Conservation (phyloP, 352 stramenopile species). For the Globisporangium megalacanthum region DNA sequence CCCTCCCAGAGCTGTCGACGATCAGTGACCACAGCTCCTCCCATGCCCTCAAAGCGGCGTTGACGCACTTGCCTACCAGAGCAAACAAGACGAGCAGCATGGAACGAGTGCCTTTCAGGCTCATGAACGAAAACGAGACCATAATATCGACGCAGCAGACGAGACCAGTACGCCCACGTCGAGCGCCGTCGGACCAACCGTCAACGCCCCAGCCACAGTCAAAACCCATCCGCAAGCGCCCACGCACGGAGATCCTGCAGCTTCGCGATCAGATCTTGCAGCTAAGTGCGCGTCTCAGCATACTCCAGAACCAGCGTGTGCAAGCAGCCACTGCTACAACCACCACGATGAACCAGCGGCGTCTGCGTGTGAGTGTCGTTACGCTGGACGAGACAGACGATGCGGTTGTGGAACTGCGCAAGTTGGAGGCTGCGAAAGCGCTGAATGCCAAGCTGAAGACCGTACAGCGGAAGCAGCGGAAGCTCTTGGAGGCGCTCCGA, state of each 20-base stretch:
- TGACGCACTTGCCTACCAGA: no score
- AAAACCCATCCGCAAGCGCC: neutral
- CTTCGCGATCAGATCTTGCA: conserved; percentile 6
- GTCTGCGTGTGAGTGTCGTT: neutral
- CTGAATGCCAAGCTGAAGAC: conserved; percentile 36
- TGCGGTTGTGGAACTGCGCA: conserved; percentile 31
- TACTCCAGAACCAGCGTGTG: neutral
- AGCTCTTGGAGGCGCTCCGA: conserved; percentile 32
- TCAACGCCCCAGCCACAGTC: no score
- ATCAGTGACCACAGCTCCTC: no score
- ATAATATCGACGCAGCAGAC: no score
- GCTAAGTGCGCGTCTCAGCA: neutral
- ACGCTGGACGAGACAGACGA: conserved; percentile 19
- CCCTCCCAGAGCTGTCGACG: neutral
- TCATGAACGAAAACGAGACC: no score
- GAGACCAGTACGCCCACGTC: no score
- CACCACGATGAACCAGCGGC: no score
- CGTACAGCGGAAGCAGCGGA: conserved; percentile 29
- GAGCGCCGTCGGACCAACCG: no score
- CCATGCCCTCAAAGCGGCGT: no score
- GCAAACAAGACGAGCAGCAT: no score
- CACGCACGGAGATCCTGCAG: neutral
- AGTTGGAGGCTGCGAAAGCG: conserved; percentile 28
- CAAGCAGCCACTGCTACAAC: neutral
- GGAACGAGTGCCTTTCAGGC: no score